Evolutionary conservation across 2,329 filamentous ascomycete species (phyloP), one percentile per base, ranked within the genome.

Genomic region (Bipolaris sorokiniana): DNA sequence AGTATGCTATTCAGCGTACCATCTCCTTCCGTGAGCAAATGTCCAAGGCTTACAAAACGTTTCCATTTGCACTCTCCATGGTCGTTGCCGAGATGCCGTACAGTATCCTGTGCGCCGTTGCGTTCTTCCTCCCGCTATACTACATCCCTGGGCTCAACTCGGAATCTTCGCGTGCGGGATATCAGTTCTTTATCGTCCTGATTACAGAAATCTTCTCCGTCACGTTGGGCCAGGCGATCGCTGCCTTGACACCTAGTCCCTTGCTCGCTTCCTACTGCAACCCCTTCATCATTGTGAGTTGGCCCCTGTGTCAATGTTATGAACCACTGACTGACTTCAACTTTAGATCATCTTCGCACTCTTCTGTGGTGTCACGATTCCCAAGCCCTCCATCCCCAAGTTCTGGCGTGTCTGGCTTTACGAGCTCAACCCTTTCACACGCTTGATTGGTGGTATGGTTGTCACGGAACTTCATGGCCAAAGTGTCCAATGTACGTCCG

Each of bases 331-430:
- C 48, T 58, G n/a, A 61, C 36, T 7, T 2, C 20, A 0, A 20
- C 90, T 93, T 72, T 80, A 95, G 73, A 88, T 92, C 76, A 87
- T 89, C 56, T 94, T 96, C 70, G 84, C 89, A 1, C 83, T 96
- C 22, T 96, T 96, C 85, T 96, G 91, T 69, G 92, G 92, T 76
- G 92, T 96, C 59, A 90, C 90, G 0, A 90, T 96, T 48, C 89
- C 92, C 0, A 85, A 88, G 40, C 85, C 88, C 0, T 87, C 90
- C 75, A 96, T 96, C 78, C 89, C 90, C 1, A 80, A 78, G 1
- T 92, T 92, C 78, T 95, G 90, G 90, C 84, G 88, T 33, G 82
- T 84, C 1, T 95, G 90, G 91, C 81, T 95, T 7, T 93, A 93
- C 79, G 82, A 94, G 75, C 86, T 96, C 15, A 88, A 92, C 70